phyloP scores from a whole-genome alignment of 305 asterid genomes.

The Fraxinus sp. region DNA sequence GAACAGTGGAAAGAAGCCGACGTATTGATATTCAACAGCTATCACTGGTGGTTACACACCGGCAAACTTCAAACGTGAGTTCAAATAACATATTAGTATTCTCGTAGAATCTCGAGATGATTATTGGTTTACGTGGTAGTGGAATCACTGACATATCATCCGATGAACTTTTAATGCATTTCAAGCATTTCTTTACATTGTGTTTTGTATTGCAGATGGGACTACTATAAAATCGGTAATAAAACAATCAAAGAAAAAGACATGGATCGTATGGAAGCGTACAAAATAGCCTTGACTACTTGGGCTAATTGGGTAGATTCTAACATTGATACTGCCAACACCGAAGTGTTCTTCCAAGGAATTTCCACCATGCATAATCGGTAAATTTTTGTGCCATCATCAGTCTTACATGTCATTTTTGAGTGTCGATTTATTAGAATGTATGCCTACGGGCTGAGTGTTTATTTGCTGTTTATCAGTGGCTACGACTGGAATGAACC shows the following conservation, averaged over 20 bases:
- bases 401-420: not conserved
- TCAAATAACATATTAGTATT: not conserved
- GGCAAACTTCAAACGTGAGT: constrained; percentile 48
- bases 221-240: constrained; percentile 56
- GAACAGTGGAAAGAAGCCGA: constrained; percentile 45
- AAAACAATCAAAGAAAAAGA: constrained; percentile 43
- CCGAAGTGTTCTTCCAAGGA: constrained; percentile 71
- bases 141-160: not conserved
- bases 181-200: not conserved
- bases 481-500: constrained; percentile 63
- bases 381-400: constrained; percentile 29
- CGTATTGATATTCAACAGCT: constrained; percentile 65
- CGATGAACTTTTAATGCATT: not conserved
- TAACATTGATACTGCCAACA: constrained; percentile 45
- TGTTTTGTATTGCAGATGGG: constrained; percentile 52
- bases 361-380: constrained; percentile 55
- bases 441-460: not conserved
- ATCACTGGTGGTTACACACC: constrained; percentile 84
- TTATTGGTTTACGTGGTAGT: not conserved
- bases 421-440: not conserved
- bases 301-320: constrained; percentile 83
- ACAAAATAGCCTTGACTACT: constrained; percentile 59
- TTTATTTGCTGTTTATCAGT: constrained; percentile 29
- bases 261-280: constrained; percentile 71
- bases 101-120: not conserved